Evolutionary conservation across 441 rosid species (phyloP).

Genomic region (Omphalea diandra): DNA sequence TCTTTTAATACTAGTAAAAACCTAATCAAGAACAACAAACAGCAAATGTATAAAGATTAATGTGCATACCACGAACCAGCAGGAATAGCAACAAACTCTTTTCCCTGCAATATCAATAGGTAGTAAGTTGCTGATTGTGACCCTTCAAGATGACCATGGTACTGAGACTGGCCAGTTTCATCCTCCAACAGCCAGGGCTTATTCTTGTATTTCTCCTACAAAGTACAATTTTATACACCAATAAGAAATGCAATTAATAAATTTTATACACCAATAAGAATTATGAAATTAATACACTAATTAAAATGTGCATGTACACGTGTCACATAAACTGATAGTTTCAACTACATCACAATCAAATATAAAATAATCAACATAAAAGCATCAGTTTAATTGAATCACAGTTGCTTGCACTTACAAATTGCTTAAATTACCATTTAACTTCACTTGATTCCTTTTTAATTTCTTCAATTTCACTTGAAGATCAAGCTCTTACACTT

Average conservation of each 20-base stretch:
- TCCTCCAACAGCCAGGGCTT: slow-evolving; percentile 93
- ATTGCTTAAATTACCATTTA: neutral
- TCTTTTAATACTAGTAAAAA: neutral
- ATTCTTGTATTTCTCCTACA: slow-evolving; percentile 90
- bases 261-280: neutral
- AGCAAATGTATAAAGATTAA: neutral
- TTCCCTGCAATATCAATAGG: slow-evolving; percentile 78
- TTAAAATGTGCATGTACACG: neutral
- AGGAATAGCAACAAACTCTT: slow-evolving; percentile 85
- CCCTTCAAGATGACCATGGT: slow-evolving; percentile 91
- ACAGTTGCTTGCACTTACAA: neutral
- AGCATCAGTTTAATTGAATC: neutral
- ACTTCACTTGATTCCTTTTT: neutral
- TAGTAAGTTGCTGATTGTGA: slow-evolving; percentile 92
- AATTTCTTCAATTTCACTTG: neutral
- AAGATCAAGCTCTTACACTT: neutral
- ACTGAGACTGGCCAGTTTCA: slow-evolving; percentile 92
- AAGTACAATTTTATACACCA: neutral
- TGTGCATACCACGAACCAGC: slow-evolving; percentile 87
- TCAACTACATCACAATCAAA: neutral
- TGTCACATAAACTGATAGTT: neutral
- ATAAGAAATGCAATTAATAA: neutral
- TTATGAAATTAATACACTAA: slow-evolving; percentile 6
- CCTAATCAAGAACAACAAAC: neutral
- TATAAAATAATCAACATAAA: no score